Conservation (phyloP, 768 basidiomycete genomes). For the Auriscalpium microsporum region DNA sequence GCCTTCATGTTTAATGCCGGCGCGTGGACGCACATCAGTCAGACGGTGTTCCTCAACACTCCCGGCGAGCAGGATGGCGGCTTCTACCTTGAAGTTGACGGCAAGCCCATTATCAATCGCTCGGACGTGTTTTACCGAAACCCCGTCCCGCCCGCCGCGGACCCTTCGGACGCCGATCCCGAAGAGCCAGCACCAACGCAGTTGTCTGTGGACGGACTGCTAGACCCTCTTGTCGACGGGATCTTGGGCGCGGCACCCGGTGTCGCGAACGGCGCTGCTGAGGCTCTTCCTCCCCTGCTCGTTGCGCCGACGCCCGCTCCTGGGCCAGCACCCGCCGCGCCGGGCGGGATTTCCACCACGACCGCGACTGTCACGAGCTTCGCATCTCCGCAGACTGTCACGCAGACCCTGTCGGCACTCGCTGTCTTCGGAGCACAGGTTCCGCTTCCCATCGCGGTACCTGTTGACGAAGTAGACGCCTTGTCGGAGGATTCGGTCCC, state of each 20-base stretch:
- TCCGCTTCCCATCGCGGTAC: too few species aligned
- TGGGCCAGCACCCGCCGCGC: not conserved
- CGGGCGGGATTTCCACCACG: not conserved
- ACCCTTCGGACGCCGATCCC: not conserved
- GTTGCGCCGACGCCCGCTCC: not conserved
- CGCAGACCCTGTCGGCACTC: not conserved
- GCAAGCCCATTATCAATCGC: slow-evolving; percentile 40
- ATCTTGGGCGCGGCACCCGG: not conserved
- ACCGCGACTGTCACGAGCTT: not conserved
- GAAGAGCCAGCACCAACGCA: not conserved
- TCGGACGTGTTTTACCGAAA: slow-evolving; percentile 56
- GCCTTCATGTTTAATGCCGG: slow-evolving; percentile 55
- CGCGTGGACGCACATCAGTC: slow-evolving; percentile 63
- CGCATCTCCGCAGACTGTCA: not conserved
- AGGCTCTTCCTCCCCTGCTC: not conserved
- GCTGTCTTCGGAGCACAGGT: too few species aligned
- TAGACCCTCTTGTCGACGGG: not conserved
- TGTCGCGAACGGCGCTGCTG: not conserved
- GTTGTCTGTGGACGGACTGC: not conserved
- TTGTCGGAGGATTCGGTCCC: not conserved
- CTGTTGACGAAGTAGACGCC: too few species aligned
- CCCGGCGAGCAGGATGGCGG: slow-evolving; percentile 61
- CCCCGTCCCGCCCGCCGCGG: slow-evolving; percentile 17
- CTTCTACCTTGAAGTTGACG: slow-evolving; percentile 61
- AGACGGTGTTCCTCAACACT: slow-evolving; percentile 65